phyloP scores from a whole-genome alignment of 371 early-diverging fungal species.

The Mucor irregularis region DNA sequence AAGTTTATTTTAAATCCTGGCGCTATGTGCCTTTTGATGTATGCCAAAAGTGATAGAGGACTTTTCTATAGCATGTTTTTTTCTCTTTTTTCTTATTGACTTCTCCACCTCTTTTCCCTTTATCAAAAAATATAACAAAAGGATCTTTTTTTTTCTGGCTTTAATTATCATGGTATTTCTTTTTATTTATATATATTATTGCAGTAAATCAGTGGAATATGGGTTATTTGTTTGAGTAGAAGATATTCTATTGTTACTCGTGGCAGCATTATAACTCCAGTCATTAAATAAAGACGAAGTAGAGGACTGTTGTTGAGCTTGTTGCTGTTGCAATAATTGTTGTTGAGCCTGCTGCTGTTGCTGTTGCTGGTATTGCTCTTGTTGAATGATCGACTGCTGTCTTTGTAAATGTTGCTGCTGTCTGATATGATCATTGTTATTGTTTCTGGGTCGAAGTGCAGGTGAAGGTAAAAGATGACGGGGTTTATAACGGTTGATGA shows the following conservation, averaged over 20 bases:
- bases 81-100: too few relatives aligned
- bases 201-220: conserved; percentile 49
- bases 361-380: not conserved
- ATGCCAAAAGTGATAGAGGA: too few relatives aligned
- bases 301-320: conserved; percentile 17
- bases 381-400: conserved; percentile 5
- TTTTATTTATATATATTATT: too few relatives aligned
- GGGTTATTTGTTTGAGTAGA: conserved; percentile 40
- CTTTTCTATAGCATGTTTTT: too few relatives aligned
- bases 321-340: conserved; percentile 5
- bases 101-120: too few relatives aligned
- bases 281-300: conserved; percentile 29
- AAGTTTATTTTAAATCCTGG: too few relatives aligned
- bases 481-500: conserved; percentile 67
- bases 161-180: too few relatives aligned
- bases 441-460: conserved; percentile 33
- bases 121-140: too few relatives aligned
- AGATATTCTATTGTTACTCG: conserved; percentile 24
- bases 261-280: conserved; percentile 31
- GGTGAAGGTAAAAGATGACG: conserved; percentile 60
- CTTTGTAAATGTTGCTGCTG: conserved; percentile 6
- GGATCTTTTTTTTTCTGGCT: too few relatives aligned
- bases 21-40: too few relatives aligned
- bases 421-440: conserved; percentile 7
- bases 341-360: conserved; percentile 19